Base-by-base conservation (phyloP, 208 protist genomes). In the Crithidia bombi region DNA sequence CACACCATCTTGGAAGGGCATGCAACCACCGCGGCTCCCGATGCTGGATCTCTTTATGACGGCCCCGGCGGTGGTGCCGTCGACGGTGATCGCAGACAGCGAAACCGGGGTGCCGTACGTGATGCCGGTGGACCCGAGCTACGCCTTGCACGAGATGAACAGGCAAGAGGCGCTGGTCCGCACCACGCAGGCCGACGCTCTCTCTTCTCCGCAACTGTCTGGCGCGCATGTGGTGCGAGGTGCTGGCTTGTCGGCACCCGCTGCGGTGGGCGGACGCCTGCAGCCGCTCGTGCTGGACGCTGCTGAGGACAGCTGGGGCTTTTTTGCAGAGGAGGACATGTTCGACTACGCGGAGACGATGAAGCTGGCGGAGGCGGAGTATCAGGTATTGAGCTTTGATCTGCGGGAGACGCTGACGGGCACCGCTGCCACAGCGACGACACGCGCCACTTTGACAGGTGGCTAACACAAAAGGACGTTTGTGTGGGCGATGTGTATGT, bases 41-140 rank as follows among this genome's bases (percentile, higher is more conserved):
- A n/a, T 75, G 46, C 62, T 75, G 25, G 70, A 75, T 35, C 50
- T 75, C 38, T 69, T 75, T 54, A 64, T 69, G 70, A 62, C 70
- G 26, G 62, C 54, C 0, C 59, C 70, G n/a, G 46, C 70, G 59
- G 70, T 69, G 26, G 61, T 75, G 33, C 46, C 70, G 17, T 69
- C 62, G 30, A 68, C 61, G 0, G 63, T 64, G 0, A 43, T 61
- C 35, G 69, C 59, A 15, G 30, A 67, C 51, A 67, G 51, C 69
- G 69, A 74, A 23, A 38, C 46, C 7, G 50, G 69, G 23, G 41
- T 63, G 58, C 59, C 69, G 21, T 74, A 62, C 69, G 51, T 66
- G 12, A 67, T 74, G 51, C 69, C 69, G 47, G 58, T 63, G 17
- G 69, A 74, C 51, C 69, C 59, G 28, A 66, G 47, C 59, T 74